Conservation (phyloP, 2,329 filamentous ascomycete genomes). For the Calycina herbarum region DNA sequence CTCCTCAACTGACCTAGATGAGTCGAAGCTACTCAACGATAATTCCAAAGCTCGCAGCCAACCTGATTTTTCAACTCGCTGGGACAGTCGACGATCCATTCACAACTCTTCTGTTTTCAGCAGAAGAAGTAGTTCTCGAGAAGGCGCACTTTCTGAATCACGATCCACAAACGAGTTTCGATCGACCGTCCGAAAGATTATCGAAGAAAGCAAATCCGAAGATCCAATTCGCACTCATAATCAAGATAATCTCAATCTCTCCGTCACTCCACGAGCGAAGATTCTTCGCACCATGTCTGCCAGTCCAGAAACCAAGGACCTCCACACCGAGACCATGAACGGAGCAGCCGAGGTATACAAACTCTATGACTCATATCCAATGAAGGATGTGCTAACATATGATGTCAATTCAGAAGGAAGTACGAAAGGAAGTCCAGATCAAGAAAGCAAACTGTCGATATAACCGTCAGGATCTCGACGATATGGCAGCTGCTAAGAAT, state of each 20-base stretch:
- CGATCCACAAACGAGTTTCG: constrained; percentile 13
- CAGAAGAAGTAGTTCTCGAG: neutral
- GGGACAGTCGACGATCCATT: neutral
- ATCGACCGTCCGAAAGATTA: constrained; percentile 12
- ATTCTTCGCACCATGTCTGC: constrained; percentile 7
- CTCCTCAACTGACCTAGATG: constrained; percentile 1
- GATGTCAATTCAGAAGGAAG: neutral
- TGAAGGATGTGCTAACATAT: neutral
- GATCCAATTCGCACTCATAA: constrained; percentile 1
- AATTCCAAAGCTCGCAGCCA: neutral
- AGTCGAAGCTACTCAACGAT: constrained; percentile 1
- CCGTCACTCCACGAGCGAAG: neutral
- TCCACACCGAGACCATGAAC: neutral
- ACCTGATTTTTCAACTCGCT: neutral
- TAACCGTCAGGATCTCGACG: neutral
- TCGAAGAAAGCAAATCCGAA: constrained; percentile 14
- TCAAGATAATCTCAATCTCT: neutral
- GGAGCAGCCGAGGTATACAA: neutral
- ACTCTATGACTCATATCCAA: neutral
- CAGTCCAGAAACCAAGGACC: neutral
- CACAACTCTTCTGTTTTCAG: constrained; percentile 6
- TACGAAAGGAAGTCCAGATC: neutral
- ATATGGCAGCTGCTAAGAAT: neutral
- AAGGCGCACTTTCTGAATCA: neutral
- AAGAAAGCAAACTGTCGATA: neutral